Evolutionary conservation across 306 rosid species (phyloP).

Genomic region (Vigna nakashimae): DNA sequence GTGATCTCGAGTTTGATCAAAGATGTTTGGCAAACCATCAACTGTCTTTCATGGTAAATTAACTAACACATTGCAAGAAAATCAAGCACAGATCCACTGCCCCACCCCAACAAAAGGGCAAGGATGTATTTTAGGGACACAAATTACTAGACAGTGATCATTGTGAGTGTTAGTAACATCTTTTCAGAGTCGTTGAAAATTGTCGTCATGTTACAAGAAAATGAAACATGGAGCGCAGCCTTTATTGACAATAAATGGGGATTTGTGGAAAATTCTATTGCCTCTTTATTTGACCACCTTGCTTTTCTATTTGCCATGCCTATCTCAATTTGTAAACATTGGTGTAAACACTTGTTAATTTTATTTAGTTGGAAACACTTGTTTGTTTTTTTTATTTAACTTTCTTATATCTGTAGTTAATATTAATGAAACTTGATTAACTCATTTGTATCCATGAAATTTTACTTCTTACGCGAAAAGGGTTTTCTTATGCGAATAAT

Average conservation of each 20-base stretch:
- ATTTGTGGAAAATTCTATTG: slow-evolving; percentile 33
- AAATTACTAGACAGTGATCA: slow-evolving; percentile 33
- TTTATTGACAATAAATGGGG: slow-evolving; percentile 36
- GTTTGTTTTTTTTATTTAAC: too few relatives aligned
- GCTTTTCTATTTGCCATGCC: background rate
- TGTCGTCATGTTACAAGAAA: slow-evolving; percentile 36
- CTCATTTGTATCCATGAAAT: too few relatives aligned
- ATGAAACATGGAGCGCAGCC: slow-evolving; percentile 42
- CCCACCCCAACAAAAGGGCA: slow-evolving; percentile 15
- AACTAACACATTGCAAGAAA: slow-evolving; percentile 8
- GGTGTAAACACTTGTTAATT: too few relatives aligned
- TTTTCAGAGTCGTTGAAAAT: slow-evolving; percentile 37
- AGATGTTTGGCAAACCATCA: slow-evolving; percentile 1
- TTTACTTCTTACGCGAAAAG: too few relatives aligned
- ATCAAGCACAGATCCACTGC: too few relatives aligned
- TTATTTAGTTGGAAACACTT: too few relatives aligned
- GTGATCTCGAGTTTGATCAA: too few relatives aligned
- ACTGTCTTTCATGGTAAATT: background rate
- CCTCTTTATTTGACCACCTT: background rate
- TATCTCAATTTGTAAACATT: too few relatives aligned
- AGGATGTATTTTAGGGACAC: slow-evolving; percentile 3
- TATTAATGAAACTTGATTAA: too few relatives aligned
- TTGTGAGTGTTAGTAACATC: slow-evolving; percentile 33
- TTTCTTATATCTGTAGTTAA: too few relatives aligned
- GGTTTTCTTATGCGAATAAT: too few relatives aligned